Evolutionary conservation across 2,329 filamentous ascomycete genomes (phyloP), one percentile per base, ranked within the genome.

Genomic region (Calonectria pseudoreteaudii): DNA sequence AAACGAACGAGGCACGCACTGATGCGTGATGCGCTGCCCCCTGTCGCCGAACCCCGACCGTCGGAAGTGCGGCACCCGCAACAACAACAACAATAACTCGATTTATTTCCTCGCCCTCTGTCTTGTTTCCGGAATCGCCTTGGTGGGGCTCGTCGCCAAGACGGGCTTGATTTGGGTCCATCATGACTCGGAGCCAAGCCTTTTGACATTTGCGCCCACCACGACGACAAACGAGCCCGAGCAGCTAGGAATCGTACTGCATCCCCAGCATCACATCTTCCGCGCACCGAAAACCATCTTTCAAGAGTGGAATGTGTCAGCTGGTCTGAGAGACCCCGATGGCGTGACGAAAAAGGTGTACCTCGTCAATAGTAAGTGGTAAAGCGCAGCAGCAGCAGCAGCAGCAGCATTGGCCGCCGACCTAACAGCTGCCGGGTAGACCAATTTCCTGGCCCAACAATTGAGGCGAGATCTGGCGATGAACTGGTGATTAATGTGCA

Each of bases 381-480:
- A 23, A 26, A 18, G 4, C 2, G n/a, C 36, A 20, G 10, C 16
- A 31, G 7, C n/a, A n/a, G n/a, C n/a, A n/a, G n/a, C n/a, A n/a
- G n/a, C n/a, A n/a, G n/a, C 36, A 20, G 10, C 16, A 31, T 3
- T 23, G 9, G 14, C 16, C 14, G 9, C 2, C 2, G 16, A 36
- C 14, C 50, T 41, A 20, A 58, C 20, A 49, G 14, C 47, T 14
- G 20, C 18, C 36, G 13, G 8, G 38, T 16, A 80, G 83, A 82
- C 26, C 86, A 92, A 80, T 95, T 94, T 84, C 94, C 94, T 0
- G 88, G 93, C 2, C 94, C 94, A 18, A 85, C 92, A 49, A 90
- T 96, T 69, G 90, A 94, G 76, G 90, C 91, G 69, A 93, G 93
- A 75, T 91, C 93, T 74, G 93, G 93, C 26, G 94, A 96, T 78